phyloP scores from a whole-genome alignment of 768 basidiomycete genomes.

The Auricularia sp. region DNA sequence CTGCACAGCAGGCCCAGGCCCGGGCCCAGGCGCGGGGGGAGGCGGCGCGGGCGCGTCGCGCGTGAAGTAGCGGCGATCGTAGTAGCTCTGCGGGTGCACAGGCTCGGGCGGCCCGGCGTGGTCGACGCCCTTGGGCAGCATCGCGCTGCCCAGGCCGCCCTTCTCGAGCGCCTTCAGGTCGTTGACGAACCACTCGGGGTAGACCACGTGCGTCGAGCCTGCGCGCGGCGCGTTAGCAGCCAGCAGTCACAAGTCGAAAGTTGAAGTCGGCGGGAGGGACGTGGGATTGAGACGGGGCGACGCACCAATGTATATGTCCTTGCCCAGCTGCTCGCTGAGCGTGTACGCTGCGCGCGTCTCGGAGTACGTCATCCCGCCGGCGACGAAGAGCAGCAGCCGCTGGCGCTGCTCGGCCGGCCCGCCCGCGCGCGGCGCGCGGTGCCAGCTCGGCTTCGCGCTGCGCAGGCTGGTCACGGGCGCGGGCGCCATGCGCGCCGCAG shows the following conservation, averaged over 20 bases:
- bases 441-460: conserved; percentile 85
- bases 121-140: conserved; percentile 26
- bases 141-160: conserved; percentile 72
- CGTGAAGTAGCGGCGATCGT: conserved; percentile 70
- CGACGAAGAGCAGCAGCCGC: conserved; percentile 80
- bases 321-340: conserved; percentile 61
- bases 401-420: conserved; percentile 45
- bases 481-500: conserved; percentile 35
- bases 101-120: conserved; percentile 5
- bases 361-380: conserved; percentile 93
- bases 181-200: conserved; percentile 74
- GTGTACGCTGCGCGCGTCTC: conserved; percentile 86
- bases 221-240: conserved; percentile 28
- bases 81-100: conserved; percentile 46
- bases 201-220: conserved; percentile 75
- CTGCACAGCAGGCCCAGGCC: conserved; percentile 22
- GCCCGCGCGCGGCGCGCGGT: conserved; percentile 55
- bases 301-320: conserved; percentile 67
- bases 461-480: conserved; percentile 58
- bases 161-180: conserved; percentile 82
- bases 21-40: conserved; percentile 22
- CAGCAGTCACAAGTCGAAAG: too few species aligned
- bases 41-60: conserved; percentile 48
- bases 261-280: too few species aligned
- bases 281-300: background rate